phyloP scores from a whole-genome alignment of 2,329 filamentous ascomycete genomes.

The Colletotrichum shisoi region DNA sequence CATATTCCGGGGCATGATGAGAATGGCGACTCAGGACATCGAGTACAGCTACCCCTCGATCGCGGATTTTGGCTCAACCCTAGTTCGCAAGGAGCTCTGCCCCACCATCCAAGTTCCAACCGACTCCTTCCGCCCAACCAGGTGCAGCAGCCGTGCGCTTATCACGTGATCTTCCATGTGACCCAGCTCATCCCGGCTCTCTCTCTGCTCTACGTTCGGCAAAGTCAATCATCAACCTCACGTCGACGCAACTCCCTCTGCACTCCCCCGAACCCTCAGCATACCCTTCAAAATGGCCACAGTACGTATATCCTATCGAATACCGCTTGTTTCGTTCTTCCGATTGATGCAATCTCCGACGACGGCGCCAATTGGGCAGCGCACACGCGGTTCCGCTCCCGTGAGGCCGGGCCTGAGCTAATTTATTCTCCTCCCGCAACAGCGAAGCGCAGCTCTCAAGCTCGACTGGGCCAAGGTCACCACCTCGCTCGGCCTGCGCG shows the following conservation, averaged over 20 bases:
- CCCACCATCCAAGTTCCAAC: conserved; percentile 27
- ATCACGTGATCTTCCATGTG: conserved; percentile 47
- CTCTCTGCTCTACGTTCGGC: conserved; percentile 51
- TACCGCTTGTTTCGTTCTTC: neutral
- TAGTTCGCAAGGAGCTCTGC: conserved; percentile 27
- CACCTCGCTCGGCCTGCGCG: conserved; percentile 92
- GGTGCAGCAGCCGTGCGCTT: neutral
- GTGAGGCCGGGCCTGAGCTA: conserved; percentile 57
- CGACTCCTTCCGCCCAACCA: conserved; percentile 7
- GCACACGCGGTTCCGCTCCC: conserved; percentile 18
- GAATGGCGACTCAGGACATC: neutral
- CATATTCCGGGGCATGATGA: neutral
- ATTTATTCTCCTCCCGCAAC: conserved; percentile 49
- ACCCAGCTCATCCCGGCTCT: conserved; percentile 42
- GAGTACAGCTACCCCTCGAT: conserved; percentile 29
- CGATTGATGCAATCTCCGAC: conserved; percentile 43
- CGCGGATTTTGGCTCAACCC: conserved; percentile 17
- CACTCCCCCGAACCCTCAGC: conserved; percentile 57
- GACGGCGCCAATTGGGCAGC: conserved; percentile 33
- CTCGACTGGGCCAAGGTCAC: conserved; percentile 98
- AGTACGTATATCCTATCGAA: conserved; percentile 60
- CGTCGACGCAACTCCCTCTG: conserved; percentile 59
- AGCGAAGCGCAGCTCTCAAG: conserved; percentile 99
- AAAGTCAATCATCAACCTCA: conserved; percentile 57
- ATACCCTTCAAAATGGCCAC: conserved; percentile 70